These are phyloP conservation scores for Kondoa subrosea DNA, from an alignment of 768 basidiomycete genomes.

Conservation along the genomic window DNA sequence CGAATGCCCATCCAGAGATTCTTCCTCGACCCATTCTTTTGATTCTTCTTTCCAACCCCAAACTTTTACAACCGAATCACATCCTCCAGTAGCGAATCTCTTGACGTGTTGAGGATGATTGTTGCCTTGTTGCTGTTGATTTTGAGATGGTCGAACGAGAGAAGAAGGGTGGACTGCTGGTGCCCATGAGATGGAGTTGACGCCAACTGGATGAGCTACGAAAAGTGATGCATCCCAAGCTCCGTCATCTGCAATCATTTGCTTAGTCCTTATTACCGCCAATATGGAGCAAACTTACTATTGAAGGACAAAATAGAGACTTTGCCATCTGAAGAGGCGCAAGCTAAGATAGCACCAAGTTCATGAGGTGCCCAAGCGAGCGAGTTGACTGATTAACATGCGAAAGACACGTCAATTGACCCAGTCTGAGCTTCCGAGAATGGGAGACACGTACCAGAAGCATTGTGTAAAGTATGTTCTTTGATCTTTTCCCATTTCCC, in stretches of 20 bases:
- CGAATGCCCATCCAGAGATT: conserved; percentile 72
- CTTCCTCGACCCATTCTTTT: conserved; percentile 73
- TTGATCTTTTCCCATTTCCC: conserved; percentile 84
- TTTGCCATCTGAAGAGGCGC: conserved; percentile 92
- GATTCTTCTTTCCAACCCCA: conserved; percentile 77
- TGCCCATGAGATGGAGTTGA: conserved; percentile 95
- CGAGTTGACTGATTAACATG: conserved; percentile 56
- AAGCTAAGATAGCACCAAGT: conserved; percentile 86
- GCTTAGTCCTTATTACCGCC: not conserved
- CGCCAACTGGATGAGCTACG: conserved; percentile 86
- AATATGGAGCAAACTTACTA: conserved; percentile 41
- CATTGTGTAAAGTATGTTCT: conserved; percentile 83
- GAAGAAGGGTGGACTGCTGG: conserved; percentile 43
- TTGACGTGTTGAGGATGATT: conserved; percentile 38
- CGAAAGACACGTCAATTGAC: not conserved
- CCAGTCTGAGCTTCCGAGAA: no score
- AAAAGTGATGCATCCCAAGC: conserved; percentile 91
- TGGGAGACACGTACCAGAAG: conserved; percentile 69
- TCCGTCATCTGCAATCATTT: conserved; percentile 94
- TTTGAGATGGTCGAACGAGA: conserved; percentile 34
- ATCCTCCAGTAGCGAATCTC: conserved; percentile 85
- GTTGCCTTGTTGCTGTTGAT: conserved; percentile 36
- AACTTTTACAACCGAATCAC: conserved; percentile 85
- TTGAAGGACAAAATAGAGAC: conserved; percentile 92
- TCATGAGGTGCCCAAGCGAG: conserved; percentile 99